Base-by-base conservation (phyloP, 331 rosid species). In the Quercus tomentella region DNA sequence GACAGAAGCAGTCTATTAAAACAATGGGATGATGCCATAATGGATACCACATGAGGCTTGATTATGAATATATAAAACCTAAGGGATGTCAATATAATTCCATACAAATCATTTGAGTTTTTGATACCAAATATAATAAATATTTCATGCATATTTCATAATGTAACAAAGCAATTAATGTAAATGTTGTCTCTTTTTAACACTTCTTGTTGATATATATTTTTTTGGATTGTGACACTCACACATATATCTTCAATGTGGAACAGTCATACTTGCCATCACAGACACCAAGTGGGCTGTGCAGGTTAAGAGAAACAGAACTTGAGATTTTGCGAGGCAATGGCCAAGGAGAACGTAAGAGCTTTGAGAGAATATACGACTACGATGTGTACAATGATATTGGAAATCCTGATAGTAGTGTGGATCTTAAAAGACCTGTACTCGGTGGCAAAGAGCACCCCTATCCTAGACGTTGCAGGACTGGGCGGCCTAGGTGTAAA, bases 351-450 rank as follows among this genome's bases (percentile, higher is more conserved):
- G 88, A 88, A 22, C 68, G 88, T 3, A 84, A 86, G 26, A 77
- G 77, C 10, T 18, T 15, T 0, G 94, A 90, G 0, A 86, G 89
- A 74, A 79, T 88, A 11, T 90, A 90, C 43, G 94, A 90, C 23
- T 90, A 90, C 63, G 92, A 86, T 72, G 69, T 86, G 0, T 90
- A 90, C 49, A 86, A 88, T 20, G 94, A 90, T 25, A 83, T 88
- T 23, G 94, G 91, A 0, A 54, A 90, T 55, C 93, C 91, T 70
- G 87, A 79, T 30, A 6, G 56, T 21, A 33, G 67, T 10, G 18
- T 8, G 21, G 55, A 76, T 1, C 86, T 85, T 78, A 77, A 62
- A 61, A 82, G 93, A 15, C 89, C 91, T 15, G 83, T 89, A 68
- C 89, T 89, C 70, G 93, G 93, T 10, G 93, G 86, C 33, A 60